Evolutionary conservation across 164 flowering plant species (phyloP).

Genomic region (Umbilicus rupestris): DNA sequence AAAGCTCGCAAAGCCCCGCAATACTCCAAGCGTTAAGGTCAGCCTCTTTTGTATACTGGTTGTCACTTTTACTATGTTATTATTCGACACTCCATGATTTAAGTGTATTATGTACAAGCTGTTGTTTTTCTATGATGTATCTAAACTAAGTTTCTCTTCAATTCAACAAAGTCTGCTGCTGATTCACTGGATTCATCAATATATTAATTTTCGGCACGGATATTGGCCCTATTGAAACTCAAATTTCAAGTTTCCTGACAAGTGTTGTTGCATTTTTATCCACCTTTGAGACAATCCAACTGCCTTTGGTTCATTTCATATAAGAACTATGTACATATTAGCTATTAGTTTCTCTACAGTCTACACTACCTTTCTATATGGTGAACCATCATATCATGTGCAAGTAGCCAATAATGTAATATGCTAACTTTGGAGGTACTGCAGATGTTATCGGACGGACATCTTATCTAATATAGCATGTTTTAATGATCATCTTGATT

Average conservation of each 20-base stretch:
- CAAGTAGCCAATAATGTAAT: neutral
- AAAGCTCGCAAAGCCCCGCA: slow-evolving; percentile 96
- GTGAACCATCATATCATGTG: no score
- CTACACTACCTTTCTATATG: neutral
- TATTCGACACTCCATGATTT: neutral
- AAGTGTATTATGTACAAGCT: neutral
- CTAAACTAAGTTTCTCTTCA: neutral
- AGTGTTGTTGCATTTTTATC: neutral
- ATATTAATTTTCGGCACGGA: neutral
- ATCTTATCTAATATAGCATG: no score
- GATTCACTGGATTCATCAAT: neutral
- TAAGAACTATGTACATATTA: no score
- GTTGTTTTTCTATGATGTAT: neutral
- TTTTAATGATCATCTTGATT: no score
- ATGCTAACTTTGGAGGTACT: no score
- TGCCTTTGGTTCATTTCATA: no score
- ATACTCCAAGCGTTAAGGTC: slow-evolving; percentile 67
- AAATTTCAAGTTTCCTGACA: neutral
- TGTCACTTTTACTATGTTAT: neutral
- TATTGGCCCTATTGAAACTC: neutral
- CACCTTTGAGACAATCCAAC: no score
- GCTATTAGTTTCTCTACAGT: no score
- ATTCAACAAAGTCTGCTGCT: neutral
- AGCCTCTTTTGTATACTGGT: neutral
- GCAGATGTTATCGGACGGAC: no score